Base-by-base conservation (phyloP, 495 filamentous ascomycete species). In the Aspergillus haitiensis region DNA sequence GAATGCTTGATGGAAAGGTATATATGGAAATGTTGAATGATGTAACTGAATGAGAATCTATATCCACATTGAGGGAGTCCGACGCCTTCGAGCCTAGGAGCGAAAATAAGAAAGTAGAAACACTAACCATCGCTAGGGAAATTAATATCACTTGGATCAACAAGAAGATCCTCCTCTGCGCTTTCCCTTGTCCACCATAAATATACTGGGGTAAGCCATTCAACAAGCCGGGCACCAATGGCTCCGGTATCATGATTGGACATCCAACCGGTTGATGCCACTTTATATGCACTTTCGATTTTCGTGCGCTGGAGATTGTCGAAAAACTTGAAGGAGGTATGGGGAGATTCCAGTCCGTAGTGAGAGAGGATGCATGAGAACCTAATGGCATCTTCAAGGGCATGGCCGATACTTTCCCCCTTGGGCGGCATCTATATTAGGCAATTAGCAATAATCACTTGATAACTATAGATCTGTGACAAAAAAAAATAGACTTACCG, bases 301-400 rank as follows among this genome's bases (percentile, higher is more conserved):
- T 36, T 52, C 49, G 34, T 52, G 7, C 49, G 27, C 7, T 37
- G 50, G 5, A 37, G 32, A 12, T 36, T n/a, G 12, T 52, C 50
- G 50, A 37, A 52, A 15, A 52, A 52, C 6, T 18, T 15, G 13
- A 52, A 52, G 50, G 16, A 5, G 12, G 33, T 16, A 6, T 16
- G 6, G n/a, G 35, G 6, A 2, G 49, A 52, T 12, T 35, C 49
- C 6, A 52, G 2, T 12, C 49, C 49, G 49, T 21, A 52, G 36
- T 52, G 49, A 11, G 49, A 34, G 4, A 81, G 40, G 39, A 77
- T 70, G 21, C 69, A 72, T n/a, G 75, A 72, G 47, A 82, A 67
- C 42, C 79, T 66, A 49, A 82, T 73, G 8, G 69, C 75, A 65
- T 82, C 80, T 64, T 83, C 79, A 37, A 83, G 76, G 8, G 78